Conservation (phyloP, 768 basidiomycete species). For the Tylopilus sp. region DNA sequence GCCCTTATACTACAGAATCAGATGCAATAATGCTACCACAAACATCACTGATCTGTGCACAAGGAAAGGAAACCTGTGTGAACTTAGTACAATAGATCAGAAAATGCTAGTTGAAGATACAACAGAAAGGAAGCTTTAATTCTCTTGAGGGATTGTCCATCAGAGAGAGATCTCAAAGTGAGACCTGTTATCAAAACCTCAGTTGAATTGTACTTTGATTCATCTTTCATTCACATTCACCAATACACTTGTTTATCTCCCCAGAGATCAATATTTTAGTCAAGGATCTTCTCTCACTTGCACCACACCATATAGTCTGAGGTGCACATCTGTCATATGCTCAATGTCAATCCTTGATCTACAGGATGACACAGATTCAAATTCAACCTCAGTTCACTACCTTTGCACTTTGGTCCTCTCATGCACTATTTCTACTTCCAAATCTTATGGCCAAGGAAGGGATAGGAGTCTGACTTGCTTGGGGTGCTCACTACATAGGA, state of each 20-base stretch:
- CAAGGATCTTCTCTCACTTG: slow-evolving; percentile 64
- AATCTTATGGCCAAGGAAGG: slow-evolving; percentile 22
- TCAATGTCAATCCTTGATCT: slow-evolving; percentile 27
- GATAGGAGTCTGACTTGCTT: slow-evolving; percentile 23
- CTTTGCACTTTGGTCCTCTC: slow-evolving; percentile 43
- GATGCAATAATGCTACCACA: slow-evolving; percentile 63
- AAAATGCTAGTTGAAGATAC: slow-evolving; percentile 71
- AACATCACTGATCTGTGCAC: slow-evolving; percentile 66
- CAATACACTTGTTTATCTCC: no score
- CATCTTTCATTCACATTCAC: not conserved
- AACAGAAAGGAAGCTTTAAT: slow-evolving; percentile 78
- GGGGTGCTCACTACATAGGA: slow-evolving; percentile 45
- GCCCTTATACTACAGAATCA: slow-evolving; percentile 56
- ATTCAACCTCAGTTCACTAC: slow-evolving; percentile 45
- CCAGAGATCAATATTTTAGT: slow-evolving; percentile 77
- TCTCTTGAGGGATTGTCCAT: slow-evolving; percentile 82
- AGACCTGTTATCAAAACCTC: not conserved
- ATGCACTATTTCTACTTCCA: slow-evolving; percentile 24
- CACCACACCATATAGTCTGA: slow-evolving; percentile 27
- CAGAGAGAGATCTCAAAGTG: slow-evolving; percentile 65
- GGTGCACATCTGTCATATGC: slow-evolving; percentile 27
- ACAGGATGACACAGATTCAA: slow-evolving; percentile 35
- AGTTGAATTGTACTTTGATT: not conserved
- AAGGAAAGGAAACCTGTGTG: slow-evolving; percentile 65
- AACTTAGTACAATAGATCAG: slow-evolving; percentile 59